Evolutionary conservation across 179 eudicot species (phyloP).

Genomic region (Gypsophila paniculata): DNA sequence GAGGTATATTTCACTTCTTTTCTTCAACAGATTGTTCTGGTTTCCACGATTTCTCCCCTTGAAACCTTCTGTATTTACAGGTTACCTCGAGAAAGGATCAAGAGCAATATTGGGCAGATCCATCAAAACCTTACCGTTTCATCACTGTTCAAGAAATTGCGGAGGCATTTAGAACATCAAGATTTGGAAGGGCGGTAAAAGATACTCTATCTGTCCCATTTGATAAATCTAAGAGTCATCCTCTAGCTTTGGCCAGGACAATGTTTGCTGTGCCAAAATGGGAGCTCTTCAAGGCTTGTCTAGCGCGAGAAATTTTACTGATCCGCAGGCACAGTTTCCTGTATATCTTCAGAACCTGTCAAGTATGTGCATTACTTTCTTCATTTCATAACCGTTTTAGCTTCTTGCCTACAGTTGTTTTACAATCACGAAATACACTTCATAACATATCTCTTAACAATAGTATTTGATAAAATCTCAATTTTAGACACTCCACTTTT

Average conservation of each 20-base stretch:
- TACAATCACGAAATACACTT: neutral
- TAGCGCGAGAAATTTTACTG: conserved; percentile 61
- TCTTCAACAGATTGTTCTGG: neutral
- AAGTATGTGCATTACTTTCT: conserved; percentile 39
- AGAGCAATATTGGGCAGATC: conserved; percentile 82
- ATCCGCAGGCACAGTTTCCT: conserved; percentile 78
- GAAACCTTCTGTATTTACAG: conserved; percentile 32
- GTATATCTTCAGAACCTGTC: conserved; percentile 75
- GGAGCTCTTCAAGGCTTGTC: conserved; percentile 73
- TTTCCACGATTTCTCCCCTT: neutral
- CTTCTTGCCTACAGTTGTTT: neutral
- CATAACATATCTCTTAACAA: neutral
- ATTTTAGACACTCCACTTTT: neutral
- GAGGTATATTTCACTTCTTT: conserved; percentile 23
- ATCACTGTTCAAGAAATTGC: conserved; percentile 60
- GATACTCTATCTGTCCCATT: conserved; percentile 49
- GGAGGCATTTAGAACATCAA: conserved; percentile 59
- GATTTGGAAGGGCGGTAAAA: conserved; percentile 49
- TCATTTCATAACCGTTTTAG: neutral
- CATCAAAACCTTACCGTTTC: conserved; percentile 64
- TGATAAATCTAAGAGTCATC: conserved; percentile 58
- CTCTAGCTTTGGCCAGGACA: conserved; percentile 48
- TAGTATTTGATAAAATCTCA: conserved; percentile 1
- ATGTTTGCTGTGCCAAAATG: conserved; percentile 50
- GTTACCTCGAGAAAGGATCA: conserved; percentile 92